phyloP scores from a whole-genome alignment of 176 grass and related monocot species.

The Lolium rigidum region DNA sequence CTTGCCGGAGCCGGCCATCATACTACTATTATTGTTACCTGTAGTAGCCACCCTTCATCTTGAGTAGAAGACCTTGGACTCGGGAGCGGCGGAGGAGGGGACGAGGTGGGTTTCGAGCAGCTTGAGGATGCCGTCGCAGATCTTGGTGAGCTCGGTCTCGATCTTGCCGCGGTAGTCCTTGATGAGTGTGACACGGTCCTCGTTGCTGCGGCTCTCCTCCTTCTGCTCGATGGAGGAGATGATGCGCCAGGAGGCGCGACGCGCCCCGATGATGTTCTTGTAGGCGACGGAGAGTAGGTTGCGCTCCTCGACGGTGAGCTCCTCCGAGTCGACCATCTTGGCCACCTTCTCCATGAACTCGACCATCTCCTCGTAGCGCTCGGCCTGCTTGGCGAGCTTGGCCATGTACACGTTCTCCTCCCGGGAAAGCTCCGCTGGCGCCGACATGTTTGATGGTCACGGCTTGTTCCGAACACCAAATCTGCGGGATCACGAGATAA shows the following conservation, averaged over 20 bases:
- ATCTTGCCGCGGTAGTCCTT: slow-evolving; percentile 84
- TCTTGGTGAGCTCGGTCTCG: slow-evolving; percentile 77
- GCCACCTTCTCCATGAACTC: slow-evolving; percentile 95
- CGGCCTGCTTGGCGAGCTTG: slow-evolving; percentile 84
- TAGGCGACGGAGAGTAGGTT: slow-evolving; percentile 90
- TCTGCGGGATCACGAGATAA: slow-evolving; percentile 34
- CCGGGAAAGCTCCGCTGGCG: slow-evolving; percentile 62
- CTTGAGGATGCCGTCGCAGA: slow-evolving; percentile 80
- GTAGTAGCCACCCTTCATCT: slow-evolving; percentile 99
- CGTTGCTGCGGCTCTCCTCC: slow-evolving; percentile 84
- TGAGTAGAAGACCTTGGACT: slow-evolving; percentile 96
- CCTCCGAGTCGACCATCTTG: slow-evolving; percentile 65
- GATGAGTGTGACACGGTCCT: slow-evolving; percentile 68
- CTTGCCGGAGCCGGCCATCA: not conserved
- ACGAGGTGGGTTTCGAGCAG: slow-evolving; percentile 84
- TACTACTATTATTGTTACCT: slow-evolving; percentile 44
- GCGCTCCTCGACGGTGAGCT: slow-evolving; percentile 87
- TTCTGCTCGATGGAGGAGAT: slow-evolving; percentile 89
- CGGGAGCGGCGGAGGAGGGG: slow-evolving; percentile 66
- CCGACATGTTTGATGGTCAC: slow-evolving; percentile 57
- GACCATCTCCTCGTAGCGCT: slow-evolving; percentile 94
- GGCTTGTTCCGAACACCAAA: slow-evolving; percentile 7
- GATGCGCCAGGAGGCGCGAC: slow-evolving; percentile 85
- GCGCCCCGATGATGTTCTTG: slow-evolving; percentile 85
- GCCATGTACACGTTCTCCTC: slow-evolving; percentile 94